Base-by-base conservation (phyloP, 2,329 filamentous ascomycete species). In the Scedosporium dehoogii region DNA sequence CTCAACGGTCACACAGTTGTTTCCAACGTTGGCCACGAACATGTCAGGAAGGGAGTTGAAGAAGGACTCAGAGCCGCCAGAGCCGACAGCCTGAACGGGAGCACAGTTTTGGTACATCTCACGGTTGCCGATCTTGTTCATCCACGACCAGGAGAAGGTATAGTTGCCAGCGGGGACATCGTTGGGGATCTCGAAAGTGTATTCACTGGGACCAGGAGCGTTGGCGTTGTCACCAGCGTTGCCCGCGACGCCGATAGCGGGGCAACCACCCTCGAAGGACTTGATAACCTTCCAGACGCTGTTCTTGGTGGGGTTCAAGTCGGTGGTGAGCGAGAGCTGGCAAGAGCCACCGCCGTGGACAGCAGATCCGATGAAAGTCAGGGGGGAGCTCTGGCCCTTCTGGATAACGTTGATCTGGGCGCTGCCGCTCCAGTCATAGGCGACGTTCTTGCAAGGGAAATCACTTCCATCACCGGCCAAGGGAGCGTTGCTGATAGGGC, bases 101-200 rank as follows among this genome's bases (percentile, higher is more conserved):
- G 89, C 91, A 68, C 93, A 99, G 81, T 96, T 96, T 92, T 96
- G 96, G 81, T 97, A 97, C 82, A 96, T 91, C 72, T 97, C 94
- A 1, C 92, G 87, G 78, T 96, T 96, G 2, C 94, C 94, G 9
- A 96, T 70, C 64, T 88, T 89, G 79, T 97, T 97, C 75, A 96
- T 85, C 94, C 94, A 97, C 0, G 91, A 91, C 92, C 92, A 97
- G 0, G 91, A 91, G 4, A 97, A 79, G 0, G 87, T 90, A 27
- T 89, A 92, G 48, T 92, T 82, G 3, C 93, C 94, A 1, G 86
- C 77, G 7, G 87, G 84, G 57, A 97, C 81, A 23, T 86, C 83
- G 0, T 80, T 72, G 0, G 92, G 93, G 5, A 97, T 85, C 0
- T 76, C 82, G 76, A 87, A 96, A 33, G 84, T 76, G 74, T 90